Conservation (phyloP, 106 monocot genomes). For the Ottelia alismoides region DNA sequence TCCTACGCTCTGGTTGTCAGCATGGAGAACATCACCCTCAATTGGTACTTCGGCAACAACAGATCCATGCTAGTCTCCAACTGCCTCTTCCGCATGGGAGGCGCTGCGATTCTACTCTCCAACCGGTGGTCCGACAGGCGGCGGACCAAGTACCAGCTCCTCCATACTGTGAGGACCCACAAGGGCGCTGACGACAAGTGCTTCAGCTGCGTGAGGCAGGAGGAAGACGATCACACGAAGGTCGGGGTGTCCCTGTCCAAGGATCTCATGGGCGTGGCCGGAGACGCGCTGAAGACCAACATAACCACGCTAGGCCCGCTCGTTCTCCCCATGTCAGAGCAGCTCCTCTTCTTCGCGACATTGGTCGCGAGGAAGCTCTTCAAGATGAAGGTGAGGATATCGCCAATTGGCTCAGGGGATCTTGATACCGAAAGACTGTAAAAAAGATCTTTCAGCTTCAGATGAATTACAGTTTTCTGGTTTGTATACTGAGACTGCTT, state of each 20-base stretch:
- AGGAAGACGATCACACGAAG: conserved; percentile 12
- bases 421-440: too few relatives aligned
- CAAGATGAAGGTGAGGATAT: conserved; percentile 27
- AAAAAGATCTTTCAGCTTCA: too few relatives aligned
- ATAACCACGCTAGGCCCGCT: conserved; percentile 23
- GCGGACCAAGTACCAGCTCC: conserved; percentile 17
- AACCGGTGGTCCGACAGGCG: conserved; percentile 10
- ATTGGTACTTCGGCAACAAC: conserved; percentile 25
- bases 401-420: too few relatives aligned
- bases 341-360: conserved; percentile 22
- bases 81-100: conserved; percentile 23
- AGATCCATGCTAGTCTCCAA: conserved; percentile 20
- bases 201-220: conserved; percentile 24
- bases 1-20: conserved; percentile 20
- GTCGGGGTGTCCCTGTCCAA: conserved; percentile 18
- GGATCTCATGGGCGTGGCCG: conserved; percentile 20
- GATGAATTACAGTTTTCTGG: too few relatives aligned
- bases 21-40: conserved; percentile 24
- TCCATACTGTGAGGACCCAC: conserved; percentile 19
- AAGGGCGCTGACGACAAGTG: conserved; percentile 21
- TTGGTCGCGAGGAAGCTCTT: conserved; percentile 14
- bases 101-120: conserved; percentile 13
- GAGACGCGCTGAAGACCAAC: conserved; percentile 20
- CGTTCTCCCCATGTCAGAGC: conserved; percentile 16
- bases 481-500: too few relatives aligned